Base-by-base conservation (phyloP, 441 rosid genomes). In the Capsella rubella region DNA sequence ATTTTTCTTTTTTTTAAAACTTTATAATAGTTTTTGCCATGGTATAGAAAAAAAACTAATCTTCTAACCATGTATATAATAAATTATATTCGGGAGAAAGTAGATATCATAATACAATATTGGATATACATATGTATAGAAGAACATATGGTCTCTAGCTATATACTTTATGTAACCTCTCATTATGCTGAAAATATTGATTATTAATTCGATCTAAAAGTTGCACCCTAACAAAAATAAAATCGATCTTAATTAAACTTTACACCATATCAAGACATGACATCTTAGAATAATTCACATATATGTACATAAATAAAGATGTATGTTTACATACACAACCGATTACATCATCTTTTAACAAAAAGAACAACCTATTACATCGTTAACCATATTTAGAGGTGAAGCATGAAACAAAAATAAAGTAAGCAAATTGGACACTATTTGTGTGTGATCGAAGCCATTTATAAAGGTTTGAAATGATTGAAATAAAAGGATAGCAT, bases 401-500 rank as follows among this genome's bases (percentile, higher is more conserved):
- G 66, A 47, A 63, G 37, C 75, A 76, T 76, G 53, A 12, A 37
- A 46, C 55, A 47, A 53, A 42, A 28, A 54, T 46, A 57, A 56
- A 50, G 63, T 32, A 56, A 32, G 56, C 42, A 55, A 47, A 64
- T 29, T 18, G 54, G 68, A 50, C 42, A 67, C 37, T 29, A 67
- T 68, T 34, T 63, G 60, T 47, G 47, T 55, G 66, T 50, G 25
- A 50, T 76, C 69, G 64, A 69, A 69, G 46, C 74, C 74, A 68
- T 34, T 71, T 46, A 54, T 45, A 75, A 69, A 75, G 51, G 46
- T 67, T 62, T 61, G 5, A 62, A 55, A 40, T 56, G 49, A 64
- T 64, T 69, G 29, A 28, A 62, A 29, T 53, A 54, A 45, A 67
- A 60, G 56, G 37, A 46, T 29, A 46, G 63, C 70, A 37, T 69